Base-by-base conservation (phyloP, 2,329 filamentous ascomycete species). In the Aspergillus sp. region DNA sequence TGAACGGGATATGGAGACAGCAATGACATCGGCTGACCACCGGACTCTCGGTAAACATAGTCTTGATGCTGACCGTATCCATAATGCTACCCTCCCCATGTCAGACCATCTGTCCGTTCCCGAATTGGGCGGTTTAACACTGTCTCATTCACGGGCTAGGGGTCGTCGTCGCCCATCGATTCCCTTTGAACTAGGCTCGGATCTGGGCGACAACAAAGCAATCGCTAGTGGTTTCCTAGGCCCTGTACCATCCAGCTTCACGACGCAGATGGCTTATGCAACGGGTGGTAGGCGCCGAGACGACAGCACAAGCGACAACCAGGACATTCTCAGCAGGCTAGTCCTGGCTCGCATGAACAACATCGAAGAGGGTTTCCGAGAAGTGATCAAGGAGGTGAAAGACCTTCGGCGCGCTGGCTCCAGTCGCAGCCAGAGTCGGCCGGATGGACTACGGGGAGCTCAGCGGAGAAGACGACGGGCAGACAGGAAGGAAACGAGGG, bases 341-440 rank as follows among this genome's bases (percentile, higher is more conserved):
- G 82, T 95, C 60, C 67, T 95, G 28, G 85, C 86, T 6, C 71
- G 86, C 20, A 95, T 95, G 86, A 91, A 91, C 56, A 89, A 82
- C 5, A 69, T 96, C 2, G 88, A 96, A 55, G 86, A 93, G 59
- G 82, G 86, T 10, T 89, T 96, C 56, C 74, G 82, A 2, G 85
- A 94, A 38, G 80, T 93, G n/a, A 74, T 86, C 35, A 77, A 75
- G 41, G 85, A 91, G 57, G 80, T 93, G 55, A 77, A 82, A 40
- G 75, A 77, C 32, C 45, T 63, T 14, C 41, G 62, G 74, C 54
- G 74, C 67, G 58, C 58, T 56, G 41, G 57, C 15, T 49, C 48
- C 1, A 54, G 47, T 29, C 51, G 49, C 11, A 55, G 52, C 15
- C 47, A 48, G 15, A 55, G 47, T 26, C 43, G 43, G 16, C 35